Conservation (phyloP, 1,139 yeast genomes). For the Scheffersomyces parashehatae region DNA sequence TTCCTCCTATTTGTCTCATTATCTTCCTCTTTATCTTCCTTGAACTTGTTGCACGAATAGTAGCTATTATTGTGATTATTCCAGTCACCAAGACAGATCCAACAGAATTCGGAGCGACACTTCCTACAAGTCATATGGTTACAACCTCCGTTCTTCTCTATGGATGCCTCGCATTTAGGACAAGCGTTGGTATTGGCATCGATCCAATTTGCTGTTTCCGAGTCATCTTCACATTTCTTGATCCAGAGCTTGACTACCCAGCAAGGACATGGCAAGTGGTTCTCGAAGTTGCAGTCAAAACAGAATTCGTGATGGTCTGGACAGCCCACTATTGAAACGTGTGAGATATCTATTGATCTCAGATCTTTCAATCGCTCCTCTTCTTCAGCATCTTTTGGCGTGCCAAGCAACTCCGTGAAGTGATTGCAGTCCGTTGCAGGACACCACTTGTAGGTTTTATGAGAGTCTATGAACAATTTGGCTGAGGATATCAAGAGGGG, state of each 20-base stretch:
- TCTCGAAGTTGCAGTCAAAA: slow-evolving; percentile 71
- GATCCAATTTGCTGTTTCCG: slow-evolving; percentile 89
- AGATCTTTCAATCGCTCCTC: slow-evolving; percentile 31
- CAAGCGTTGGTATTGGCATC: slow-evolving; percentile 85
- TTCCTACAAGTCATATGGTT: slow-evolving; percentile 91
- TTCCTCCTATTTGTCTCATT: slow-evolving; percentile 31
- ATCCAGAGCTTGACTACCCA: slow-evolving; percentile 70
- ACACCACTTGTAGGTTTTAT: slow-evolving; percentile 66
- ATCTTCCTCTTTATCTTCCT: slow-evolving; percentile 27
- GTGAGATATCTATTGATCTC: slow-evolving; percentile 12
- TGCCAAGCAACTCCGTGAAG: slow-evolving; percentile 50
- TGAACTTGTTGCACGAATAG: slow-evolving; percentile 68
- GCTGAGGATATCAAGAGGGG: slow-evolving; percentile 30
- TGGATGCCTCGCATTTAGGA: slow-evolving; percentile 59
- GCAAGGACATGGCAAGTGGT: slow-evolving; percentile 87
- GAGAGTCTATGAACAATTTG: slow-evolving; percentile 51
- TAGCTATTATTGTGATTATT: slow-evolving; percentile 60
- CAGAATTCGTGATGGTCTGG: slow-evolving; percentile 72
- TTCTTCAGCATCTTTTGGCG: slow-evolving; percentile 9
- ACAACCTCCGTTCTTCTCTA: slow-evolving; percentile 91
- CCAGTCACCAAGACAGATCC: slow-evolving; percentile 91
- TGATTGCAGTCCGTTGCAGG: slow-evolving; percentile 82
- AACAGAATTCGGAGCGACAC: slow-evolving; percentile 82
- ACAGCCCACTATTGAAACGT: slow-evolving; percentile 56
- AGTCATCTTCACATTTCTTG: slow-evolving; percentile 78